Conservation (phyloP, 2,329 filamentous ascomycete genomes). For the Microcyclospora pomicola region DNA sequence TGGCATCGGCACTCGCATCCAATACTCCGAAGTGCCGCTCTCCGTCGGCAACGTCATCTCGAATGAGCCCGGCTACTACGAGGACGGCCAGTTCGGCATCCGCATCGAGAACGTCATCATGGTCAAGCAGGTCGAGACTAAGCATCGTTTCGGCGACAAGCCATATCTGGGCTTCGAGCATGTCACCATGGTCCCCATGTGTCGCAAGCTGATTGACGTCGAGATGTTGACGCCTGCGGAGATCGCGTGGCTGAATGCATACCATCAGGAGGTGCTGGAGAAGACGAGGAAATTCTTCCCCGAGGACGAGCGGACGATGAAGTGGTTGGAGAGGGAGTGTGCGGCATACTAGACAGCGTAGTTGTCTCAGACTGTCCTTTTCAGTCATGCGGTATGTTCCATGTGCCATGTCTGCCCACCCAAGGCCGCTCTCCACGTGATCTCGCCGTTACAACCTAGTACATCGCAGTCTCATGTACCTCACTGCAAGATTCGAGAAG, state of each 20-base stretch:
- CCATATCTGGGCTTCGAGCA: slow-evolving; percentile 91
- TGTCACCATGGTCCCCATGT: slow-evolving; percentile 94
- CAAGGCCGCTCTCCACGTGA: too few species aligned
- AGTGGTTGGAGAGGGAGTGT: slow-evolving; percentile 84
- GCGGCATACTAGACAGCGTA: slow-evolving; percentile 37
- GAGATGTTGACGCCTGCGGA: slow-evolving; percentile 58
- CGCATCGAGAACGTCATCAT: slow-evolving; percentile 94
- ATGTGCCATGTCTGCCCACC: too few species aligned
- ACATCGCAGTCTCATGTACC: too few species aligned
- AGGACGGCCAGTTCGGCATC: slow-evolving; percentile 88
- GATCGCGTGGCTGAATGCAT: slow-evolving; percentile 75
- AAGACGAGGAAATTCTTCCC: slow-evolving; percentile 71
- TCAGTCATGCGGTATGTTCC: too few species aligned
- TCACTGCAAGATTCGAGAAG: too few species aligned
- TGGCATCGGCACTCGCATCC: slow-evolving; percentile 81
- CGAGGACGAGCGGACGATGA: slow-evolving; percentile 53
- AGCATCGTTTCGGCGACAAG: slow-evolving; percentile 82
- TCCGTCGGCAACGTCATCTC: slow-evolving; percentile 90
- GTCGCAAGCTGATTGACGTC: slow-evolving; percentile 71
- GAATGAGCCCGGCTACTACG: slow-evolving; percentile 90
- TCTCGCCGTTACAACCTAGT: too few species aligned
- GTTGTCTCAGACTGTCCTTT: too few species aligned
- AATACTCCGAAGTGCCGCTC: slow-evolving; percentile 81
- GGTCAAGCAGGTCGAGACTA: slow-evolving; percentile 76
- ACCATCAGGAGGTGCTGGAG: slow-evolving; percentile 65